Percentiles rank a stretch among this genome's conserved stretches.
phyloP scores from a whole-genome alignment of 345 rosid genomes.

The Euclidium syriacum region DNA sequence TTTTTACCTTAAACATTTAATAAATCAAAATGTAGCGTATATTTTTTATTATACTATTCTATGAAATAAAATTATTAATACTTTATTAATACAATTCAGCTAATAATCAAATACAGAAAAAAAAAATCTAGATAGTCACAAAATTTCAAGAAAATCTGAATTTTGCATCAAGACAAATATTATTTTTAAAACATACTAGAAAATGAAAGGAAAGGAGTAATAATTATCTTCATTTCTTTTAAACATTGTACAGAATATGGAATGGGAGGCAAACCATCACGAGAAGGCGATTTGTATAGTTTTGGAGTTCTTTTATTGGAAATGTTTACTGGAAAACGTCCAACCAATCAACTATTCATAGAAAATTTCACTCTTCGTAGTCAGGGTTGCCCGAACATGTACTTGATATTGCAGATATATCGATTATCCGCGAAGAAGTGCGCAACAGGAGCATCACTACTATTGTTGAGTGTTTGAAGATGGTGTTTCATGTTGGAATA shows the following conservation, averaged over 20 bases:
- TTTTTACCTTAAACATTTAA: no score
- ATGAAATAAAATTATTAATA: no score
- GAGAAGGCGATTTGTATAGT: not conserved
- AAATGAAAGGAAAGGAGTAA: no score
- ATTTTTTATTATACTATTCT: no score
- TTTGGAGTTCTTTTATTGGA: conserved; percentile 9
- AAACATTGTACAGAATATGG: conserved; percentile 26
- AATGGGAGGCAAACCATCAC: conserved; percentile 27
- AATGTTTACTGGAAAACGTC: conserved; percentile 18
- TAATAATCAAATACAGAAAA: no score
- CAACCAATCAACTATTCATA: conserved; percentile 14
- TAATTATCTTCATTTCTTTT: no score
- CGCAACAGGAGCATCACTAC: not conserved
- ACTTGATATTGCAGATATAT: conserved; percentile 13
- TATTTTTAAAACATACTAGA: no score
- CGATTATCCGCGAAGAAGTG: not conserved
- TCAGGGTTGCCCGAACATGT: not conserved
- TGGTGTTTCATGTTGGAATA: conserved; percentile 11
- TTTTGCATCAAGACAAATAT: no score
- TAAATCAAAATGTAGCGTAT: no score
- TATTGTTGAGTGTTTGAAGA: not conserved
- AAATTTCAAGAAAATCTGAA: no score
- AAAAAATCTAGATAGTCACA: no score
- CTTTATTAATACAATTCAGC: no score
- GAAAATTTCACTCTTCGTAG: conserved; percentile 18